These are phyloP conservation scores for Colletotrichum lupini DNA, from an alignment of 2,329 filamentous ascomycete species.

Conservation along the genomic window DNA sequence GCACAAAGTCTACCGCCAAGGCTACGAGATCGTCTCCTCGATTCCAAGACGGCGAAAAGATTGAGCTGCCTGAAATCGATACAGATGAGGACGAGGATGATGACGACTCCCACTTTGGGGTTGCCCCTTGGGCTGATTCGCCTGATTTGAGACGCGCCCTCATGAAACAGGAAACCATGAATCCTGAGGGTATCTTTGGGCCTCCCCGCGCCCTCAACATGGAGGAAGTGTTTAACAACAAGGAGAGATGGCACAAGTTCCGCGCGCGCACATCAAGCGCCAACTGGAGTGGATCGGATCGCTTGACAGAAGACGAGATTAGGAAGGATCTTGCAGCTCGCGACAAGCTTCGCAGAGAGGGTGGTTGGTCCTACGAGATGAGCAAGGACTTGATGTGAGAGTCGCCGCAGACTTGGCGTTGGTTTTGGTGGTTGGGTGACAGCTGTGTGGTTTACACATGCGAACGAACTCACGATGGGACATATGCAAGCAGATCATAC, in stretches of 20 bases:
- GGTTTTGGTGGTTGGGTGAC: constrained; percentile 20
- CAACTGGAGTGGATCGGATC: constrained; percentile 88
- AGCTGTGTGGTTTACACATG: constrained; percentile 32
- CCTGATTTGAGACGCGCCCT: constrained; percentile 83
- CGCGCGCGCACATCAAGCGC: constrained; percentile 92
- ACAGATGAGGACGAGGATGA: constrained; percentile 85
- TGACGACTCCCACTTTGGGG: constrained; percentile 62
- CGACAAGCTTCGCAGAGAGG: constrained; percentile 82
- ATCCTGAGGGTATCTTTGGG: constrained; percentile 89
- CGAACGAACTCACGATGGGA: constrained; percentile 32
- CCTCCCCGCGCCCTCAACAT: constrained; percentile 89
- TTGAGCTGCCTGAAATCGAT: constrained; percentile 93
- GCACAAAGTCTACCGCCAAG: constrained; percentile 68
- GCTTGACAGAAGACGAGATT: constrained; percentile 89
- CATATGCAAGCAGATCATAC: constrained; percentile 12
- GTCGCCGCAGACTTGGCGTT: constrained; percentile 20
- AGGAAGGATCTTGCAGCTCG: constrained; percentile 81
- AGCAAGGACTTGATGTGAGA: constrained; percentile 57
- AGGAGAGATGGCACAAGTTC: constrained; percentile 88
- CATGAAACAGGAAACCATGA: constrained; percentile 83
- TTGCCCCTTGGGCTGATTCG: constrained; percentile 89
- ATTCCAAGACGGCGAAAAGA: constrained; percentile 89
- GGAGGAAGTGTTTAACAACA: constrained; percentile 95
- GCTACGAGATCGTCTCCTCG: constrained; percentile 78
- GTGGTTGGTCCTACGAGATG: constrained; percentile 83